Evolutionary conservation across 805 yeast species (phyloP).

Genomic region (Wickerhamomyces sydowiorum): DNA sequence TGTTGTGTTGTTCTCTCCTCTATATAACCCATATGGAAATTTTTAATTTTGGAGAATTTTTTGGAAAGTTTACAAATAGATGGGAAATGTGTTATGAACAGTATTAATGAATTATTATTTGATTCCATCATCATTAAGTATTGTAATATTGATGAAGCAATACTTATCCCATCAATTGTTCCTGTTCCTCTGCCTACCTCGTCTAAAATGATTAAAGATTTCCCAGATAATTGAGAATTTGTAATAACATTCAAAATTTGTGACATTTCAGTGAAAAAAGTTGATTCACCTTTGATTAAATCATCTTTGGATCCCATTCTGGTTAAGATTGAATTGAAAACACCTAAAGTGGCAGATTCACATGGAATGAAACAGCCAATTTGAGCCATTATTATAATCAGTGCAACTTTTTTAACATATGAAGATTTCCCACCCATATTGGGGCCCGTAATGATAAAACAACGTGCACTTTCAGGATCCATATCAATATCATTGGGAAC

Average conservation of each 20-base stretch:
- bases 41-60: constrained; percentile 56
- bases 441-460: constrained; percentile 88
- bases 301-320: constrained; percentile 99
- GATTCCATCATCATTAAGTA: constrained; percentile 45
- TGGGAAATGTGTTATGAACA: constrained; percentile 96
- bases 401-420: constrained; percentile 83
- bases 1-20: constrained; percentile 20
- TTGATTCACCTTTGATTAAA: constrained; percentile 91
- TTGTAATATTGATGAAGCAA: constrained; percentile 94
- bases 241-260: constrained; percentile 84
- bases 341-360: constrained; percentile 64
- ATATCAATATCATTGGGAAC: constrained; percentile 83
- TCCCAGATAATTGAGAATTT: constrained; percentile 39
- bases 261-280: constrained; percentile 93
- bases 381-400: constrained; percentile 78
- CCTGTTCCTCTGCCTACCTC: constrained; percentile 82
- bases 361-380: constrained; percentile 88
- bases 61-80: constrained; percentile 80
- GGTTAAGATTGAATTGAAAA: constrained; percentile 87
- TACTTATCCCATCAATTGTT: constrained; percentile 94
- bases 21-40: constrained; percentile 80
- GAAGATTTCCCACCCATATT: constrained; percentile 98
- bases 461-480: constrained; percentile 46
- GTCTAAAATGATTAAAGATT: constrained; percentile 82
- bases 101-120: constrained; percentile 59